Percentiles rank a stretch among this genome's conserved stretches.
phyloP scores from a whole-genome alignment of 1,139 yeast genomes.

The Sporopachydermia cereana region DNA sequence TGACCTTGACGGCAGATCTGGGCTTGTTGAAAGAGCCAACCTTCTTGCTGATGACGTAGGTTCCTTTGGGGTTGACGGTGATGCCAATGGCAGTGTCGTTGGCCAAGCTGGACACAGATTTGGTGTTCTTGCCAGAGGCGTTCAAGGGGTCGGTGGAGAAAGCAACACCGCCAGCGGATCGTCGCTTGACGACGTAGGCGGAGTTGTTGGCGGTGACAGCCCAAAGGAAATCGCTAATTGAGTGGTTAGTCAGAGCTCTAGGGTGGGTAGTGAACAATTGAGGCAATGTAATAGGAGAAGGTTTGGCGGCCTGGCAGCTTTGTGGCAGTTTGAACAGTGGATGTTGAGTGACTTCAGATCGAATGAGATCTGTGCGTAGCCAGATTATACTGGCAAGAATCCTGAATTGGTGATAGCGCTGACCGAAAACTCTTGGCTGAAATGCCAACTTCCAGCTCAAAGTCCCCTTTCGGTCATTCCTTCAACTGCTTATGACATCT shows the following conservation, averaged over 20 bases:
- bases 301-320: not conserved
- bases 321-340: too few species aligned
- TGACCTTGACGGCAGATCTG: conserved; percentile 1
- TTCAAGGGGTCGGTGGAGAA: conserved; percentile 40
- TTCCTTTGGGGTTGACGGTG: conserved; percentile 25
- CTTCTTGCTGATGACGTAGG: conserved; percentile 31
- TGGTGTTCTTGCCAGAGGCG: conserved; percentile 34
- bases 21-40: conserved; percentile 15
- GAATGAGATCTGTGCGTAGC: too few species aligned
- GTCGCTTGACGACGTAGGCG: conserved; percentile 35
- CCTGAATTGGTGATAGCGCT: too few species aligned
- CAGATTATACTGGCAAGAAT: too few species aligned
- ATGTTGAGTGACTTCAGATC: too few species aligned
- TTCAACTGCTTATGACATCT: too few species aligned
- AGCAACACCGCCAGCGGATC: conserved; percentile 26
- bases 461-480: too few species aligned
- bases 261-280: not conserved
- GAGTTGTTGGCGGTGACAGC: conserved; percentile 35
- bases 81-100: conserved; percentile 38
- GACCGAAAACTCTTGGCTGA: too few species aligned
- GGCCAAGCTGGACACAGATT: conserved; percentile 34
- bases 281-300: not conserved
- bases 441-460: too few species aligned
- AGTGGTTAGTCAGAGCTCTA: not conserved
- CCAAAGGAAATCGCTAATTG: conserved; percentile 38